Base-by-base conservation (phyloP, 1,139 yeast species). In the Citeromyces hawaiiensis region DNA sequence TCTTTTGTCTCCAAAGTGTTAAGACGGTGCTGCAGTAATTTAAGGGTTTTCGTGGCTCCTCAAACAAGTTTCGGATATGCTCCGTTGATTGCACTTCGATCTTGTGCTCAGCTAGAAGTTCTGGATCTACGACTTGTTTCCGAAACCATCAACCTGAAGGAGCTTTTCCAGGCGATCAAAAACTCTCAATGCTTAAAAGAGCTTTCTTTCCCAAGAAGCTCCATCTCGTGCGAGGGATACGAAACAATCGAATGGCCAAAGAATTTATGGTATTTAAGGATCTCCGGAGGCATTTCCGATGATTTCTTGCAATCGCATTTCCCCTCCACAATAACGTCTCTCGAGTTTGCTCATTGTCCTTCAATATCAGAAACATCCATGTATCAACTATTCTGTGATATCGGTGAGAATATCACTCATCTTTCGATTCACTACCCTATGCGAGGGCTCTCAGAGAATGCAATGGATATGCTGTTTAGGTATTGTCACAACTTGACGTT, bases 21-120 rank as follows among this genome's bases (percentile, higher is more conserved):
- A 42, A 72, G 94, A 51, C 65, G 95, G 37, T 83, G 95, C 42
- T 70, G 86, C 9, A 57, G 67, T 18, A 68, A 68, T 38, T 60
- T 91, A 39, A 69, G 75, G 46, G 63, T 66, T 10, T 87, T 91
- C 52, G 73, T 83, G 6, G 96, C 97, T 0, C 96, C 97, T 1
- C 97, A 88, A 53, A 81, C 96, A 30, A 83, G 94, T 61, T 88
- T 91, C 63, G 97, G 97, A 0, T 70, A 80, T 43, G 85, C 94
- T 1, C 96, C 97, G 1, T 61, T 88, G 48, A 70, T 86, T 16
- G 80, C 94, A 37, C 63, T 91, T 39, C 72, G 83, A 43, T 66
- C 77, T 39, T 91, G 98, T 56, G 61, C 61, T 17, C 65, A 70
- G 35, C 60, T 91, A 41, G 68, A 67, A 43, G 70, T 76, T 1